Evolutionary conservation across 352 stramenopile genomes (phyloP).

Genomic region (Phytophthora hybrid): DNA sequence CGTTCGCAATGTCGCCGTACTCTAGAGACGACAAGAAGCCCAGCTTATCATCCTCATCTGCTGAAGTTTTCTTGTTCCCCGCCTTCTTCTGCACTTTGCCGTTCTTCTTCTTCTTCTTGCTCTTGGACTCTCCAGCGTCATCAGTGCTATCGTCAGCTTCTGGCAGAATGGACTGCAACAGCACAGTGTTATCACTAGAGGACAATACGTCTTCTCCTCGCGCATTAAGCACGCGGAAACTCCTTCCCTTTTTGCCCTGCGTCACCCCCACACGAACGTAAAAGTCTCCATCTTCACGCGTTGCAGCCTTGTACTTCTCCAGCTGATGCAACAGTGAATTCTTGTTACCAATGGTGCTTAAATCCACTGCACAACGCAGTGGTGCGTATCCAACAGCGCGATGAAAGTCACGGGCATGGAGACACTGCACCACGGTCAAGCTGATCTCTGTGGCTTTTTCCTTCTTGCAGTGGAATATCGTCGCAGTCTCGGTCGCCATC

Average conservation of each 20-base stretch:
- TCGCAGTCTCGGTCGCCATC: constrained; percentile 12
- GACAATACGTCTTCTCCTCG: constrained; percentile 37
- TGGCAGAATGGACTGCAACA: constrained; percentile 23
- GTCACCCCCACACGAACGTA: constrained; percentile 50
- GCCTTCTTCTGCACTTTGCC: constrained; percentile 46
- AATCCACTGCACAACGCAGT: constrained; percentile 53
- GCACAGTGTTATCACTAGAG: constrained; percentile 6
- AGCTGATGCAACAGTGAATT: constrained; percentile 33
- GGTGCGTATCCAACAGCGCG: constrained; percentile 36
- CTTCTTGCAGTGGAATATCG: constrained; percentile 32
- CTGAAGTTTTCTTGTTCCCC: constrained; percentile 38
- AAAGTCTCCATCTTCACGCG: constrained; percentile 26
- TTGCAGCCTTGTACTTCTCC: constrained; percentile 40
- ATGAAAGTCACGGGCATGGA: constrained; percentile 65
- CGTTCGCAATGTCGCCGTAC: constrained; percentile 58
- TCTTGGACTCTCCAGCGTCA: constrained; percentile 25
- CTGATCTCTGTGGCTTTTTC: constrained; percentile 14
- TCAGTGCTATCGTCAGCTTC: constrained; percentile 11
- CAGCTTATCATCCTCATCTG: constrained; percentile 22
- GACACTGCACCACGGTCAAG: constrained; percentile 47
- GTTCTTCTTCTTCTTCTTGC: constrained; percentile 31
- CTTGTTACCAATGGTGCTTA: constrained; percentile 31
- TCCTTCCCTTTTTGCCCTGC: constrained; percentile 28
- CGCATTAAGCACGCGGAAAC: constrained; percentile 43
- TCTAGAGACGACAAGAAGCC: constrained; percentile 52